Evolutionary conservation across 805 yeast genomes (phyloP), one percentile per base, ranked within the genome.

Genomic region (Wickerhamomyces bovis): DNA sequence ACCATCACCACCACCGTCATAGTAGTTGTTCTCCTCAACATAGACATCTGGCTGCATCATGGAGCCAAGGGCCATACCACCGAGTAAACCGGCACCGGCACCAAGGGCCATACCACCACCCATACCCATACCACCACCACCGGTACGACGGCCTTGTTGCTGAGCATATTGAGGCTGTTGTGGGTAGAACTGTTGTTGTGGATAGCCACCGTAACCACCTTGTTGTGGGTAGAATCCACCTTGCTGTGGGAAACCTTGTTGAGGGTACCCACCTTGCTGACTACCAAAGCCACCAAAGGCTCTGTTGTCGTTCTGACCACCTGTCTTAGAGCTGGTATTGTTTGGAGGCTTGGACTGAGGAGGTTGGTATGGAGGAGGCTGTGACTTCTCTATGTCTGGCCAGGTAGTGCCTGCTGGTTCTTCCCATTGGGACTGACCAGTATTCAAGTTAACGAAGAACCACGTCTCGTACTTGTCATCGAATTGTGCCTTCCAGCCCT

Each of bases 371-470:
- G 66, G 63, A 2, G 78, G 78, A 9, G 83, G 81, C 2, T 72
- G 70, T 3, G 58, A 64, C 13, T 41, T 25, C 2, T 46, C 22
- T 4, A 52, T 45, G 8, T 53, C 42, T 10, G 68, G 64, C 61
- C 76, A 75, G 2, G 54, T 61, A 0, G 87, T 78, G 1, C 84
- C 84, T 11, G 50, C 48, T 15, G 97, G 97, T 13, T 81, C 79
- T 44, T 87, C 96, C 98, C 98, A 92, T 64, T 89, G 97, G 0
- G 96, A 87, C 54, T 78, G 70, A 49, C 85, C 83, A 13, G 87
- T 77, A 15, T 72, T 58, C 53, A 85, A 67, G 56, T 89, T 72
- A n/a, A 92, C 96, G 58, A 81, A 92, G 64, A 82, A 92, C 81
- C 83, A 88, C 2, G 85, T 78, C 43, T 75, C 72, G 61, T 85